Conservation (phyloP, 2,329 filamentous ascomycete species). For the Paracamarosporium sp. region DNA sequence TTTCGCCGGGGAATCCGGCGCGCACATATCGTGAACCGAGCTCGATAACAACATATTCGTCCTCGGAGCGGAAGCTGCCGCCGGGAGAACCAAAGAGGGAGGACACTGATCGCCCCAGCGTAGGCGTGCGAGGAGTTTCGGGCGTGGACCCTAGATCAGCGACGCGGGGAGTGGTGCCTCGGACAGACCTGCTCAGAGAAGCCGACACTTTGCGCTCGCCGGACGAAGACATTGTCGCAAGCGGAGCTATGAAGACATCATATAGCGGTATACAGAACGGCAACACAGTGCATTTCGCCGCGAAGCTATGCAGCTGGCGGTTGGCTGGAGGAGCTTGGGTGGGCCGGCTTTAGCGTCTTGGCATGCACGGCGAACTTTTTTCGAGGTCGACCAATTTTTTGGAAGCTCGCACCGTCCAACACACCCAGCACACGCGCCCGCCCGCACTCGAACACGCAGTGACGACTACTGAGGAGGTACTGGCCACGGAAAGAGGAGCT, state of each 20-base stretch:
- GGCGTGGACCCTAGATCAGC: slow-evolving; percentile 45
- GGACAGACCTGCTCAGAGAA: slow-evolving; percentile 34
- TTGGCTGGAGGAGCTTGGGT: background rate
- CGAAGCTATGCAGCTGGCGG: background rate
- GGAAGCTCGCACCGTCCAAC: slow-evolving; percentile 16
- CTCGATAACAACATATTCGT: slow-evolving; percentile 88
- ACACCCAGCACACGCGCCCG: slow-evolving; percentile 20
- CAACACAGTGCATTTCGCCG: background rate
- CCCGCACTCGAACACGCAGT: slow-evolving; percentile 19
- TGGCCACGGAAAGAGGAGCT: background rate
- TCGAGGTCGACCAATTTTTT: slow-evolving; percentile 12
- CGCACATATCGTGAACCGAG: slow-evolving; percentile 79
- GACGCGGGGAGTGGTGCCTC: slow-evolving; percentile 40
- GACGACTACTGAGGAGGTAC: background rate
- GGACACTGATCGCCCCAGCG: slow-evolving; percentile 65
- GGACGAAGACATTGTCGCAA: slow-evolving; percentile 17
- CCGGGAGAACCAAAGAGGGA: slow-evolving; percentile 65
- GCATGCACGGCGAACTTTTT: background rate
- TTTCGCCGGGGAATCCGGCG: slow-evolving; percentile 86
- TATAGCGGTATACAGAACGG: too few relatives aligned
- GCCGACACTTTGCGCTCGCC: slow-evolving; percentile 42
- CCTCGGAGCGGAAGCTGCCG: slow-evolving; percentile 64
- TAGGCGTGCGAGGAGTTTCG: slow-evolving; percentile 46
- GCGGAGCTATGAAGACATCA: background rate
- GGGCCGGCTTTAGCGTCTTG: background rate